Evolutionary conservation across 78 protist species (phyloP).

Genomic region (Acrasis kona): DNA sequence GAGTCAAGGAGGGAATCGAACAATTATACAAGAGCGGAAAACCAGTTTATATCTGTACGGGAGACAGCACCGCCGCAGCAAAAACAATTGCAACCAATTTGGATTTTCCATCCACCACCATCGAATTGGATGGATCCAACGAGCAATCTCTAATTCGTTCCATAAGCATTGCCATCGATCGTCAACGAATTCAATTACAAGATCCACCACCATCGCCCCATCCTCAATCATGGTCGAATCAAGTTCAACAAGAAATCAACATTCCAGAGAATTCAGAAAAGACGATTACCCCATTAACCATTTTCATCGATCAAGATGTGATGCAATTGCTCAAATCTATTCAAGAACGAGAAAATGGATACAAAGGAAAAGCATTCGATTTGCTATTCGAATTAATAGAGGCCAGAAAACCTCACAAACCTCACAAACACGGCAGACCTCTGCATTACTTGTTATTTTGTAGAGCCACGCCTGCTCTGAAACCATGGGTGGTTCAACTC

Average conservation of each 20-base stretch:
- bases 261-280: not conserved
- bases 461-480: not conserved
- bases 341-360: not conserved
- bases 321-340: not conserved
- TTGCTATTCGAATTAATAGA: not conserved
- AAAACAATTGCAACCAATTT: not conserved
- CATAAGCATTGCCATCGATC: not conserved
- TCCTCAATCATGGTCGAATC: no score
- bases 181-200: no score
- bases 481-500: not conserved
- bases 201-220: no score
- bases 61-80: not conserved
- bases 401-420: not conserved
- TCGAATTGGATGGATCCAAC: not conserved
- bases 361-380: not conserved
- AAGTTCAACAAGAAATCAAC: no score
- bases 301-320: not conserved
- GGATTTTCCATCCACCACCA: not conserved
- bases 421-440: not conserved
- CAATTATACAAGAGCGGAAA: not conserved
- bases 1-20: not conserved
- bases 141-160: not conserved
- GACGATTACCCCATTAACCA: no score
- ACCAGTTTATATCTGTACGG: not conserved
- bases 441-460: no score